phyloP scores from a whole-genome alignment of 108 stramenopile species.

The Cyclotella baltica region DNA sequence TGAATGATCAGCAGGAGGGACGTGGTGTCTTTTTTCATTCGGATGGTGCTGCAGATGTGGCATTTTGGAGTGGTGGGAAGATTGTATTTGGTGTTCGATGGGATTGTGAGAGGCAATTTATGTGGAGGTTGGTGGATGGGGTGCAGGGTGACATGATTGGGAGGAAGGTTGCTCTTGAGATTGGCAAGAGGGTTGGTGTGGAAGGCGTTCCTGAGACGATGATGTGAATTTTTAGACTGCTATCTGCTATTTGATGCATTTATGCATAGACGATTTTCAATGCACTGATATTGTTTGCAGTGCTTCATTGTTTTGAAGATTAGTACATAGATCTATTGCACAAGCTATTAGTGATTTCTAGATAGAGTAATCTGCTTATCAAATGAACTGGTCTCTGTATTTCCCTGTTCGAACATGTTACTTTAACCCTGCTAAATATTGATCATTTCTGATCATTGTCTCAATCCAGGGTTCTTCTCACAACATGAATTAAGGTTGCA shows the following conservation, averaged over 20 bases:
- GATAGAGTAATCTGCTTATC: too few relatives aligned
- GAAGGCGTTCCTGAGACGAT: slow-evolving; percentile 1
- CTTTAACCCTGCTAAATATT: too few relatives aligned
- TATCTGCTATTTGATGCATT: neutral
- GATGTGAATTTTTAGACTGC: neutral
- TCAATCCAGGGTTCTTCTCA: too few relatives aligned
- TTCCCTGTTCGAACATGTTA: too few relatives aligned
- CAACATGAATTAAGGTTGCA: too few relatives aligned
- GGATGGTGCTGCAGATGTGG: slow-evolving; percentile 19
- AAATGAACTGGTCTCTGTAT: too few relatives aligned
- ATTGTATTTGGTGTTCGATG: slow-evolving; percentile 1
- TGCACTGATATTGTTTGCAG: neutral
- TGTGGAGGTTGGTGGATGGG: slow-evolving; percentile 1
- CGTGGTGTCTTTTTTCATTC: neutral
- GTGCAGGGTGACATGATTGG: neutral
- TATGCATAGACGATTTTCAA: neutral
- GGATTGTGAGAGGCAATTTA: neutral
- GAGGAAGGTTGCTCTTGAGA: neutral
- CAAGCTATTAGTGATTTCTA: too few relatives aligned
- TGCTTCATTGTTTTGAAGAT: too few relatives aligned
- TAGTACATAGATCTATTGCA: too few relatives aligned
- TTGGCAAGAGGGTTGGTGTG: neutral
- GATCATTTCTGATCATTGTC: too few relatives aligned
- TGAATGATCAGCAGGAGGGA: slow-evolving; percentile 2
- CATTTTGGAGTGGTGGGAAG: neutral